phyloP scores from a whole-genome alignment of 2,329 filamentous ascomycete genomes.

The Tolypocladium album region DNA sequence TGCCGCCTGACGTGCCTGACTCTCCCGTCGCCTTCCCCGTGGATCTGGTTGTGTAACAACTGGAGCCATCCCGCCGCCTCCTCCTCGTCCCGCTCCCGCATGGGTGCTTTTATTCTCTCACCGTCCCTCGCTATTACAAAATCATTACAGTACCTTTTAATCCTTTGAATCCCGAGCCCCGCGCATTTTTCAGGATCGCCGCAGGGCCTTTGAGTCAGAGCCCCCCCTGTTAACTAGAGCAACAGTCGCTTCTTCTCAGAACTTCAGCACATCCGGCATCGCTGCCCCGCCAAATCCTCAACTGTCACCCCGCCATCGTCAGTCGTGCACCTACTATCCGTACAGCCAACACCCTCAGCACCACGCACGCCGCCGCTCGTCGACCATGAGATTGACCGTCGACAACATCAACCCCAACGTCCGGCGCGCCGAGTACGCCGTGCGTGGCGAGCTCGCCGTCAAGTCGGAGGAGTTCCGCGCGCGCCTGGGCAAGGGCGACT shows the following conservation, averaged over 20 bases:
- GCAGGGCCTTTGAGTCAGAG: not conserved
- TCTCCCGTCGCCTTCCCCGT: not conserved
- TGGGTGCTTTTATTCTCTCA: not conserved
- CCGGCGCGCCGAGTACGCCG: conserved; percentile 83
- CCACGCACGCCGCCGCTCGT: conserved; percentile 24
- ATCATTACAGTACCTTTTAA: not conserved
- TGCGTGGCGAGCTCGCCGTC: conserved; percentile 89
- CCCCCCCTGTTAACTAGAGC: not conserved
- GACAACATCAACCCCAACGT: conserved; percentile 91
- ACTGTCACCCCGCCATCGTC: not conserved
- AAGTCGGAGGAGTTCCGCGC: conserved; percentile 86
- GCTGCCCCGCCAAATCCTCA: conserved; percentile 5
- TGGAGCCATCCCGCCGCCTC: not conserved
- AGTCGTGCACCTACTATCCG: not conserved
- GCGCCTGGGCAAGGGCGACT: conserved; percentile 49
- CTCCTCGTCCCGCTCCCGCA: not conserved
- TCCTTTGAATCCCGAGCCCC: not conserved
- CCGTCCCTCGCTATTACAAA: not conserved
- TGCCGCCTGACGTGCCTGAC: not conserved
- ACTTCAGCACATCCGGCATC: not conserved
- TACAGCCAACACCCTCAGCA: conserved; percentile 12
- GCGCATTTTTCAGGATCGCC: not conserved
- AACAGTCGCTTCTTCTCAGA: not conserved
- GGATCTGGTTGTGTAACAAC: not conserved
- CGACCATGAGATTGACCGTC: conserved; percentile 48